phyloP scores from a whole-genome alignment of 2,329 filamentous ascomycete species.

The Fusarium subtropicale region DNA sequence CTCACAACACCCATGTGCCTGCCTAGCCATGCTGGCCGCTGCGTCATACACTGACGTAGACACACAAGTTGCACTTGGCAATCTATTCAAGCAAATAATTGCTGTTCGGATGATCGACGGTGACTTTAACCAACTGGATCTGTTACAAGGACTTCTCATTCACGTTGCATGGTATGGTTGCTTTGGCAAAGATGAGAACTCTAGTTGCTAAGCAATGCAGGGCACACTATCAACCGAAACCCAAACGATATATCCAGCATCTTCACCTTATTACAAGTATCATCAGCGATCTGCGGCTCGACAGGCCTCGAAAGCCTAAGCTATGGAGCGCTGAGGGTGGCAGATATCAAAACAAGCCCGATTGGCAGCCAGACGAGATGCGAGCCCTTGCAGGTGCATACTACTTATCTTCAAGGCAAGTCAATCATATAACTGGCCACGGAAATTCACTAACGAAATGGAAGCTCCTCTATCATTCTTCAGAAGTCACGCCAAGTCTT shows the following conservation, averaged over 20 bases:
- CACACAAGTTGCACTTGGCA: slow-evolving; percentile 38
- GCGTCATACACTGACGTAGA: slow-evolving; percentile 32
- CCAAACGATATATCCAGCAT: slow-evolving; percentile 47
- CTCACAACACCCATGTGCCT: slow-evolving; percentile 39
- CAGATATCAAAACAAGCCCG: slow-evolving; percentile 32
- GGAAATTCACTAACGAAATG: neutral
- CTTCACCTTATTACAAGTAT: slow-evolving; percentile 49
- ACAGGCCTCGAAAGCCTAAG: slow-evolving; percentile 42
- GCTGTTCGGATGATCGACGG: slow-evolving; percentile 33
- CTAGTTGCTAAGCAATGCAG: slow-evolving; percentile 28
- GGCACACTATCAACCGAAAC: slow-evolving; percentile 50
- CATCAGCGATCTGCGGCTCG: slow-evolving; percentile 48
- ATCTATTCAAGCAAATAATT: slow-evolving; percentile 45
- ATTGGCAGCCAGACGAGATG: slow-evolving; percentile 47
- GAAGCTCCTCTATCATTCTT: slow-evolving; percentile 48
- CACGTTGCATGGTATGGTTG: slow-evolving; percentile 47
- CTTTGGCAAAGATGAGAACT: fast-evolving
- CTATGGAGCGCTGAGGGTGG: slow-evolving; percentile 45
- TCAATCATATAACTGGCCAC: too few relatives aligned
- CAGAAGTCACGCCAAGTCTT: slow-evolving; percentile 48
- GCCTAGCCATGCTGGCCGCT: slow-evolving; percentile 45
- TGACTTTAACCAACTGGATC: slow-evolving; percentile 43
- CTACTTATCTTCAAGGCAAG: slow-evolving; percentile 48
- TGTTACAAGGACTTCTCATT: slow-evolving; percentile 49
- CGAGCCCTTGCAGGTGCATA: slow-evolving; percentile 48